These are phyloP conservation scores for Misopates orontium DNA, from an alignment of 257 asterid genomes.

Conservation along the genomic window DNA sequence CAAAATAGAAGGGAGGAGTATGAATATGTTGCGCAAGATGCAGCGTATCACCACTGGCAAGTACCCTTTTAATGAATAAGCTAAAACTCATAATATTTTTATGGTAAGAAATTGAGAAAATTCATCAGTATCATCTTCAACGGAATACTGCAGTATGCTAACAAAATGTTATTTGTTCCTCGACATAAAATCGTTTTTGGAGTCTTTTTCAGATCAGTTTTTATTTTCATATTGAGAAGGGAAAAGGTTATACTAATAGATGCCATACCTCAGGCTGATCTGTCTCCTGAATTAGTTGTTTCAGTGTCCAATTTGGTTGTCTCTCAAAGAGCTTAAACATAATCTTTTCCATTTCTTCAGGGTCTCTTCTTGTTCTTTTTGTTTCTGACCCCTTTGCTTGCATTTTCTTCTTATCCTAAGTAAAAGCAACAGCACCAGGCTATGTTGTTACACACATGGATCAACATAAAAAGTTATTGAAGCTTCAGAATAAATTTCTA, in stretches of 20 bases:
- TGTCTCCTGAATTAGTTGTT: constrained; percentile 81
- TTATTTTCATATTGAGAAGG: background rate
- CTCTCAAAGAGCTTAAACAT: constrained; percentile 92
- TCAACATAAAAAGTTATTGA: background rate
- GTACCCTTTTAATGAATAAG: no score
- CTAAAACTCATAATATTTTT: no score
- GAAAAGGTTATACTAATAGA: background rate
- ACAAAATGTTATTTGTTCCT: background rate
- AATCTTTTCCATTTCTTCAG: constrained; percentile 87
- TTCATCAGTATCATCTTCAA: background rate
- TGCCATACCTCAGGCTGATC: constrained; percentile 84
- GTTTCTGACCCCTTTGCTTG: constrained; percentile 63
- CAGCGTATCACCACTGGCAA: no score
- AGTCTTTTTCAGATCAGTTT: background rate
- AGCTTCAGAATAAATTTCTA: background rate
- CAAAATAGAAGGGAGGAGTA: no score
- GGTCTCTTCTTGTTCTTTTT: constrained; percentile 81
- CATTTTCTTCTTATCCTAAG: constrained; percentile 73
- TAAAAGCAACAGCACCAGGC: constrained; percentile 2
- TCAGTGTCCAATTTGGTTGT: constrained; percentile 87
- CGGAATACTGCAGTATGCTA: background rate
- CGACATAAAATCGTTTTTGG: background rate
- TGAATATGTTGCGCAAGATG: no score
- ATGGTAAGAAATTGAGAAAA: background rate
- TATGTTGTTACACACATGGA: constrained; percentile 11